phyloP scores from a whole-genome alignment of 805 yeast species.

The Cyberlindnera japonica region DNA sequence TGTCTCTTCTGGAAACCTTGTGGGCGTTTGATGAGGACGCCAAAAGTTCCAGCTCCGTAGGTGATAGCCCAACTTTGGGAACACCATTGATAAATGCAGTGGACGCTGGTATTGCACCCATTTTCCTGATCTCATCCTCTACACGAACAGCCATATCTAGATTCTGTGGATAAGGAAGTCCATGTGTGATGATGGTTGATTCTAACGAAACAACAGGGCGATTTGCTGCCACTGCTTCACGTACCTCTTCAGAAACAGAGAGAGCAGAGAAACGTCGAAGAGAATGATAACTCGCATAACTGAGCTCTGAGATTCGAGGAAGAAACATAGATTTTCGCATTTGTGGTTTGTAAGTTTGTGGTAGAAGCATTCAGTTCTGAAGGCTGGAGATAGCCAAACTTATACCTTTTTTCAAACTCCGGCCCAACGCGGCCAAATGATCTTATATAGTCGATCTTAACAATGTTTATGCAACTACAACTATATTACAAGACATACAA shows the following conservation, averaged over 20 bases:
- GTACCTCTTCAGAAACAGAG: constrained; percentile 44
- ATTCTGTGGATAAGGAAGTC: constrained; percentile 79
- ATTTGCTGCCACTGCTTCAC: constrained; percentile 53
- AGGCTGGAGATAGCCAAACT: too few relatives aligned
- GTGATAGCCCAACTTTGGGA: constrained; percentile 64
- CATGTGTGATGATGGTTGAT: constrained; percentile 86
- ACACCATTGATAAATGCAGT: constrained; percentile 71
- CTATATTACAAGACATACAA: too few relatives aligned
- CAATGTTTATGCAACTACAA: too few relatives aligned
- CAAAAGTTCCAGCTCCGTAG: constrained; percentile 45
- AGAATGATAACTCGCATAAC: neutral
- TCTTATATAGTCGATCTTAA: too few relatives aligned
- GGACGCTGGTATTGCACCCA: constrained; percentile 82
- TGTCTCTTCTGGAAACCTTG: constrained; percentile 79
- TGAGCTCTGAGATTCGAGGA: neutral
- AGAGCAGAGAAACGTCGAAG: constrained; percentile 13
- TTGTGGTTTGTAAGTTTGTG: neutral
- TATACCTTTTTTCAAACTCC: too few relatives aligned
- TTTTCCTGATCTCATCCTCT: constrained; percentile 53
- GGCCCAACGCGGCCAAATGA: neutral
- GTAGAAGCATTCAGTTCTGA: too few relatives aligned
- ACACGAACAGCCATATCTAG: constrained; percentile 67
- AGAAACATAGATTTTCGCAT: too few relatives aligned
- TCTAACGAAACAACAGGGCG: constrained; percentile 80
- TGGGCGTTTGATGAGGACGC: constrained; percentile 36